Percentiles rank a stretch among this genome's conserved stretches.
Evolutionary conservation across 805 yeast genomes (phyloP).

Genomic region (Cyberlindnera saturnus): DNA sequence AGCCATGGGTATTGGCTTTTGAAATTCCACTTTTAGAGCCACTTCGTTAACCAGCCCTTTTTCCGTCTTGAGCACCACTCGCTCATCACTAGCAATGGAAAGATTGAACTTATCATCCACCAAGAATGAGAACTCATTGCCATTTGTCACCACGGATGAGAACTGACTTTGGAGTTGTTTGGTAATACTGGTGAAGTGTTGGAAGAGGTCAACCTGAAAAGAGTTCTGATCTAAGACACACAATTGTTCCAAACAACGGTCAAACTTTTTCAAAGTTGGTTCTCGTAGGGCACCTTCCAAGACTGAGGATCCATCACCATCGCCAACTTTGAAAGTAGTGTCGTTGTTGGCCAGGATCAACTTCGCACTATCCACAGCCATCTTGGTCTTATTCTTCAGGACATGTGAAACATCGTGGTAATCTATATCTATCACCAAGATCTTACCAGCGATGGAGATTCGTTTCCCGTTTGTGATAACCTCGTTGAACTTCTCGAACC

Average conservation of each 20-base stretch:
- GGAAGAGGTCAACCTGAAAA: slow-evolving; percentile 17
- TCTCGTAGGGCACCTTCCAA: slow-evolving; percentile 11
- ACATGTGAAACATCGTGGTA: slow-evolving; percentile 7
- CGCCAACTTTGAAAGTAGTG: slow-evolving; percentile 13
- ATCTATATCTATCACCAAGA: slow-evolving; percentile 23
- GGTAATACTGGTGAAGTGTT: slow-evolving; percentile 10
- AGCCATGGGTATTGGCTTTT: slow-evolving; percentile 1
- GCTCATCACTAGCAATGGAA: slow-evolving; percentile 15
- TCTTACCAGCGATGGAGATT: slow-evolving; percentile 24
- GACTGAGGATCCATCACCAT: slow-evolving; percentile 11
- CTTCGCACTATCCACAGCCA: slow-evolving; percentile 13
- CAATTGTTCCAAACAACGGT: slow-evolving; percentile 14
- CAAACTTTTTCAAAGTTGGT: slow-evolving; percentile 16
- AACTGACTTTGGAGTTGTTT: slow-evolving; percentile 1
- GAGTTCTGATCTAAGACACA: slow-evolving; percentile 20
- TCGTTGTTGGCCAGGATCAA: slow-evolving; percentile 23
- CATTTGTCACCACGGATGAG: slow-evolving; percentile 10
- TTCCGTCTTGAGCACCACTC: slow-evolving; percentile 1
- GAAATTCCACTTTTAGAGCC: slow-evolving; percentile 7
- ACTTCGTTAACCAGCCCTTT: slow-evolving; percentile 6
- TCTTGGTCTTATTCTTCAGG: slow-evolving; percentile 10
- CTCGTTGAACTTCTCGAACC: slow-evolving; percentile 23
- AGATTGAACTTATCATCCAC: slow-evolving; percentile 8
- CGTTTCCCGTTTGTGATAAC: slow-evolving; percentile 12
- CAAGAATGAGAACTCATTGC: slow-evolving; percentile 14